A percentile compares a stretch with the other conserved stretches of the same genome.
Evolutionary conservation across 2,329 filamentous ascomycete genomes (phyloP).

Genomic region (Pseudogymnoascus sp.): DNA sequence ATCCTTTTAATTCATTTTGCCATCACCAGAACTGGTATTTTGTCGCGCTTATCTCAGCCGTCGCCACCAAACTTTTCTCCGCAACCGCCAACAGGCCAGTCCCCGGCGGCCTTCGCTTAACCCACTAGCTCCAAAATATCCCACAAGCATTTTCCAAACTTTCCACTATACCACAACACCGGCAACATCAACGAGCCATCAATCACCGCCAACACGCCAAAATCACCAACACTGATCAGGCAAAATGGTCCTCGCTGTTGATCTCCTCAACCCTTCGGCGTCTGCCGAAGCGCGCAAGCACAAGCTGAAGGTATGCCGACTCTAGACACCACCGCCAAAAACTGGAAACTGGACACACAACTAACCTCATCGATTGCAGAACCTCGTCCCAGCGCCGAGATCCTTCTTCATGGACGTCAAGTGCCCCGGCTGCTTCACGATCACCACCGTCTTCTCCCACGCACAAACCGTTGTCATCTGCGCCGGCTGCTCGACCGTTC

Average conservation of each 20-base stretch:
- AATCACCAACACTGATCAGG: conserved; percentile 9
- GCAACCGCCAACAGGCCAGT: conserved; percentile 6
- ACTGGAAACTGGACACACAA: not conserved
- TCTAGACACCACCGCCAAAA: conserved; percentile 12
- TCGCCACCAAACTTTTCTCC: not conserved
- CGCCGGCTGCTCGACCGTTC: conserved; percentile 97
- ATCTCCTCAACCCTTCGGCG: conserved; percentile 98
- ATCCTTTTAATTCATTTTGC: not conserved
- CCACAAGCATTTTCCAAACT: conserved; percentile 10
- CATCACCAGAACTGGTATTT: not conserved
- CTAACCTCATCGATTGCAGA: conserved; percentile 43
- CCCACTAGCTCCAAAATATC: conserved; percentile 6
- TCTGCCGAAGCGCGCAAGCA: conserved; percentile 99
- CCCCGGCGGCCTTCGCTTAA: conserved; percentile 6
- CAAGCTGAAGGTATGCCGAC: conserved; percentile 90
- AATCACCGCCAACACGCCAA: conserved; percentile 9
- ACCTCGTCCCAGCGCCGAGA: conserved; percentile 88
- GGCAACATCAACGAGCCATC: conserved; percentile 8
- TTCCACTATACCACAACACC: conserved; percentile 9
- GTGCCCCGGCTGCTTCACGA: conserved; percentile 99
- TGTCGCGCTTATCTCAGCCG: not conserved
- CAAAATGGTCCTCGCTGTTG: conserved; percentile 93
- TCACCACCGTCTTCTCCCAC: conserved; percentile 99
- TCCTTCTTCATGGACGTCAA: conserved; percentile 99
- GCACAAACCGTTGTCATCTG: conserved; percentile 99